phyloP scores from a whole-genome alignment of 2,329 filamentous ascomycete genomes.

The Talaromyces islandicus region DNA sequence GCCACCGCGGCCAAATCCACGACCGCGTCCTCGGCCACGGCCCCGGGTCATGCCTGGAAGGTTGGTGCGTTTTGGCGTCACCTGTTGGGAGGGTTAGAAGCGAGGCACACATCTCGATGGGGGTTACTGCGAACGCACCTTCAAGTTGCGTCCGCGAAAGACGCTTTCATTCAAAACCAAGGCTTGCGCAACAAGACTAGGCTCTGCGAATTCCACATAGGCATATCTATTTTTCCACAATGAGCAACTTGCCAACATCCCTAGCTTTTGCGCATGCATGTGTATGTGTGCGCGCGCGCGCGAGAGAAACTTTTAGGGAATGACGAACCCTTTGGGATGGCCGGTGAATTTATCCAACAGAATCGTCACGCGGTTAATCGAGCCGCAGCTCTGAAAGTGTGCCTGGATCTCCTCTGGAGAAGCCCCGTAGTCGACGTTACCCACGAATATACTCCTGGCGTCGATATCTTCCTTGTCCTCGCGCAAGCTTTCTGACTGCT shows the following conservation, averaged over 20 bases:
- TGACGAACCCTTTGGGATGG: slow-evolving; percentile 89
- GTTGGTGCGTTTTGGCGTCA: slow-evolving; percentile 91
- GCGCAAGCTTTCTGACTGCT: slow-evolving; percentile 72
- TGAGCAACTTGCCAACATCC: background rate
- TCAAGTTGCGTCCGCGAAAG: slow-evolving; percentile 90
- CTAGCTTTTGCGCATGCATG: background rate
- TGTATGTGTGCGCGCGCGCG: background rate
- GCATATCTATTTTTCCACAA: slow-evolving; percentile 65
- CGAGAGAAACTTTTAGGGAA: slow-evolving; percentile 8
- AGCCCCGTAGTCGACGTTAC: slow-evolving; percentile 96
- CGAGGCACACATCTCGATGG: background rate
- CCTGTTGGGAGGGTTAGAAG: slow-evolving; percentile 41
- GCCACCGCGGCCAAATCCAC: slow-evolving; percentile 43
- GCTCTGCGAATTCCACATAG: slow-evolving; percentile 97
- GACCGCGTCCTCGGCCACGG: slow-evolving; percentile 46
- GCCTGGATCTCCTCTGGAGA: slow-evolving; percentile 97
- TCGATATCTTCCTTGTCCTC: slow-evolving; percentile 97
- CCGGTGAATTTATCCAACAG: slow-evolving; percentile 97
- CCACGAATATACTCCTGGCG: slow-evolving; percentile 92
- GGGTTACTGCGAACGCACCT: slow-evolving; percentile 53
- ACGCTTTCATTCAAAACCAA: slow-evolving; percentile 94
- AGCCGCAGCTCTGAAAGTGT: slow-evolving; percentile 94
- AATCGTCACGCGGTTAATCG: slow-evolving; percentile 97
- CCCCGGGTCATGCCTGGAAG: slow-evolving; percentile 89
- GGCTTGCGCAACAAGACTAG: slow-evolving; percentile 84